These are phyloP conservation scores for Quambalaria eucalypti DNA, from an alignment of 1,284 basidiomycete species.

Conservation along the genomic window DNA sequence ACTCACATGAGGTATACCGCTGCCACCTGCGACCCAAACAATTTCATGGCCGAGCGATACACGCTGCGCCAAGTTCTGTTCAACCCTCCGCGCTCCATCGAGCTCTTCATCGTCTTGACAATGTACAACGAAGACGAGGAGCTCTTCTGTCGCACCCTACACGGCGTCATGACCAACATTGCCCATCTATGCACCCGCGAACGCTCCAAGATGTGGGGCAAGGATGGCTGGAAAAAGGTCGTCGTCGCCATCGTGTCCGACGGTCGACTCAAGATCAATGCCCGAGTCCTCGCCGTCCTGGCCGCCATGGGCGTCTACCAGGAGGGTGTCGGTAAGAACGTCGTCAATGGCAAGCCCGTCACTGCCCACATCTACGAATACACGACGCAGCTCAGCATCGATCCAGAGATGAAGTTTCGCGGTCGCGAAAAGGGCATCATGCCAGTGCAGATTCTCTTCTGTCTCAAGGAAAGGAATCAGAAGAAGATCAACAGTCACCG, in stretches of 20 bases:
- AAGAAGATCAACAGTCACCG: constrained; percentile 56
- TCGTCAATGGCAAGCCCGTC: constrained; percentile 75
- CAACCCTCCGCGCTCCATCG: constrained; percentile 37
- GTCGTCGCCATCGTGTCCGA: constrained; percentile 11
- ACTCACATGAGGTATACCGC: constrained; percentile 30
- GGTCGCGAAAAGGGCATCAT: constrained; percentile 62
- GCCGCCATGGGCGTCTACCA: constrained; percentile 77
- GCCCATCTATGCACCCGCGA: constrained; percentile 67
- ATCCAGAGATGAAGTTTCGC: constrained; percentile 69
- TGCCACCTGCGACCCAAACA: constrained; percentile 26
- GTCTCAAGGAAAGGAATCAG: constrained; percentile 83
- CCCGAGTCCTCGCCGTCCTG: constrained; percentile 15
- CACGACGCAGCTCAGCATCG: constrained; percentile 62
- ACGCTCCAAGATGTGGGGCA: constrained; percentile 83
- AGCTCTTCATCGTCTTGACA: constrained; percentile 43
- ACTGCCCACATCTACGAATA: constrained; percentile 83
- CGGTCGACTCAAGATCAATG: constrained; percentile 10
- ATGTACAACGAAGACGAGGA: constrained; percentile 38
- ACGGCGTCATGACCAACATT: constrained; percentile 45
- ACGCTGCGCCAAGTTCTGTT: constrained; percentile 40
- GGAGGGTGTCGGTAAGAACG: constrained; percentile 83
- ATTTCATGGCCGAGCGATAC: constrained; percentile 29
- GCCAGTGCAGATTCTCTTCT: constrained; percentile 87
- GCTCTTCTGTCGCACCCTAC: constrained; percentile 40
- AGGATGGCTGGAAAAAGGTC: constrained; percentile 87